Base-by-base conservation (phyloP, 2,329 filamentous ascomycete species). In the Triangularia setosa region DNA sequence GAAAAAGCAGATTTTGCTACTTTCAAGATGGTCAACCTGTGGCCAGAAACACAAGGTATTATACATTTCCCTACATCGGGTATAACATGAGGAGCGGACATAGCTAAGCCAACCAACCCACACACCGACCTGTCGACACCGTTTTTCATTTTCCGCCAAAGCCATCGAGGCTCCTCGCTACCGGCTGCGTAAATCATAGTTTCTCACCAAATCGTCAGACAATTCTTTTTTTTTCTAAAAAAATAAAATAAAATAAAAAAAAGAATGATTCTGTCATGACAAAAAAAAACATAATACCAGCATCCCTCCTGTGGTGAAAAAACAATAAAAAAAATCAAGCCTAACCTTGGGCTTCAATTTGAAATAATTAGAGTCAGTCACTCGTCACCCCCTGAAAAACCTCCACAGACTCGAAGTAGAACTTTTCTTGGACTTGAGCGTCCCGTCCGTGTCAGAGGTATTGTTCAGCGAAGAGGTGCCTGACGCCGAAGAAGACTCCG, bases 401-500 rank as follows among this genome's bases (percentile, higher is more conserved):
- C 40, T 23, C 40, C 40, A 48, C 40, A 23, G 11, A 21, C 40
- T 48, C 40, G 55, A 62, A 16, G 35, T 18, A 2, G 55, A 28
- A 7, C 54, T 63, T 24, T 53, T 56, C 24, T 58, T 30, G 11
- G 54, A 30, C 12, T 11, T 18, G 2, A 30, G 56, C 27, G 60
- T 63, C n/a, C 55, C 40, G 12, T 56, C 14, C 24, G 64, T 62
- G 12, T 56, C 54, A 21, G 40, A 48, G 4, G 40, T 48, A 9
- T 48, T 48, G 40, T 48, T 48, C n/a, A 3, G 4, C 14, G 40
- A 48, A 9, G 40, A 18, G 40, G 40, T 48, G 7, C 40, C 40
- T n/a, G 40, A 48, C 18, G 40, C 18, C 7, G 53, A 52, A 24
- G 35, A 40, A 18, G 58, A 61, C 58, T 69, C 69, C 7, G 65